These are phyloP conservation scores for Cucumis cinereus DNA, from an alignment of 306 rosid species.

Conservation along the genomic window DNA sequence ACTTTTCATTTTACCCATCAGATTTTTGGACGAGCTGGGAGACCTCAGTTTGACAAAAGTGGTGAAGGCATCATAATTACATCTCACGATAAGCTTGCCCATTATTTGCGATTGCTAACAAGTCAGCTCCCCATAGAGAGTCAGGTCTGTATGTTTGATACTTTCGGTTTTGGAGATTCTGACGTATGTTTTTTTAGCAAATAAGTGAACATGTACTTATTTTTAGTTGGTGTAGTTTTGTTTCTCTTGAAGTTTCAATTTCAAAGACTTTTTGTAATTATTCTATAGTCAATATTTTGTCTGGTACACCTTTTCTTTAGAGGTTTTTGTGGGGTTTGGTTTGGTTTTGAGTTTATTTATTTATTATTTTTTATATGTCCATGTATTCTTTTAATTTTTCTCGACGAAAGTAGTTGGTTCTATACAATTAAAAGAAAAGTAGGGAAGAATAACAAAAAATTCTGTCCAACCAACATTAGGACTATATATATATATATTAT, in stretches of 20 bases:
- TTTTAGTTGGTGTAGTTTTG: no score
- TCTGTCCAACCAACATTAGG: not conserved
- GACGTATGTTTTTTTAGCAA: not conserved
- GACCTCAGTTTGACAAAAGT: constrained; percentile 96
- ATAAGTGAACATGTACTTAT: not conserved
- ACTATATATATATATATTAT: not conserved
- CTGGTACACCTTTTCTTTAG: no score
- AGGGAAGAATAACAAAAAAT: not conserved
- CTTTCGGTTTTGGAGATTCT: not conserved
- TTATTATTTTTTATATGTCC: no score
- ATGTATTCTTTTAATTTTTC: no score
- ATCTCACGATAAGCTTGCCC: constrained; percentile 80
- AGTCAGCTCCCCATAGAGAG: constrained; percentile 96
- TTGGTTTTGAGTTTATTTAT: no score
- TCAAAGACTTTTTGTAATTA: no score
- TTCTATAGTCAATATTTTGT: no score
- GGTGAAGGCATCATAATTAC: constrained; percentile 98
- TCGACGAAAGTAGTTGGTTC: no score
- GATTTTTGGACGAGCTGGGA: constrained; percentile 98
- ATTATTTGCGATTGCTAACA: constrained; percentile 78
- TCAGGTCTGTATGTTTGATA: constrained; percentile 45
- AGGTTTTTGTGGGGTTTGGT: no score
- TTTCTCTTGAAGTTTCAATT: no score
- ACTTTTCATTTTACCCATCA: constrained; percentile 4
- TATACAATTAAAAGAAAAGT: not conserved